These are phyloP conservation scores for Iris macrosiphon DNA, from an alignment of 106 monocot genomes.

Conservation along the genomic window DNA sequence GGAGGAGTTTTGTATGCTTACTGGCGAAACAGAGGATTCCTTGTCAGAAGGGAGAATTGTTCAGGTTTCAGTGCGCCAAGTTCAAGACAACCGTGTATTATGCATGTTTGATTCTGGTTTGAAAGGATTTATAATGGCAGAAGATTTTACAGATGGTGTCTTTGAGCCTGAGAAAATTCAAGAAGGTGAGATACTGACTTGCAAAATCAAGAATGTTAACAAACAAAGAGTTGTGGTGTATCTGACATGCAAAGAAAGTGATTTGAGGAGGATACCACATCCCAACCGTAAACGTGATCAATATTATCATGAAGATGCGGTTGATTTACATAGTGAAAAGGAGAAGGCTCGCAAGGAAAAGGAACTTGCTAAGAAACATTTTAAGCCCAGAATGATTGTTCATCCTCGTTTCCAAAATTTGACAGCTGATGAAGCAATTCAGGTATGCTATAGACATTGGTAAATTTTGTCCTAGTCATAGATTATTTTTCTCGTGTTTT, in stretches of 20 bases:
- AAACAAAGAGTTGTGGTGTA: conserved; percentile 61
- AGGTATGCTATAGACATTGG: conserved; percentile 28
- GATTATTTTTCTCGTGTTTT: neutral
- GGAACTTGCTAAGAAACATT: conserved; percentile 62
- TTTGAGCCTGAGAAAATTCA: conserved; percentile 45
- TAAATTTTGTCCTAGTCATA: neutral
- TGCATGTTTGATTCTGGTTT: conserved; percentile 87
- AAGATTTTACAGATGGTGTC: conserved; percentile 59
- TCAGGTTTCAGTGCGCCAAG: conserved; percentile 63
- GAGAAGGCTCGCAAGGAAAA: conserved; percentile 72
- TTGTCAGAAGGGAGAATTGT: conserved; percentile 80
- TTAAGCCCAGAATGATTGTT: conserved; percentile 91
- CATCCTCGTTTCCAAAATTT: conserved; percentile 92
- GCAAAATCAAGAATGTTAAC: conserved; percentile 66
- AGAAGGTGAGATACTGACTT: conserved; percentile 84
- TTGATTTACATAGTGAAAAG: conserved; percentile 25
- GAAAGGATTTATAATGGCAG: conserved; percentile 53
- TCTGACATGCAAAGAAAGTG: conserved; percentile 67
- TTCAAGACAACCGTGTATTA: conserved; percentile 61
- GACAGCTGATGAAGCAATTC: conserved; percentile 82
- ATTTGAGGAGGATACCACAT: conserved; percentile 28
- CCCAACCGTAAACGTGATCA: conserved; percentile 27
- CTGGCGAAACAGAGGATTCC: conserved; percentile 96
- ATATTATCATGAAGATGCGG: conserved; percentile 46
- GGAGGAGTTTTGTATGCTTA: conserved; percentile 79